Conservation (phyloP, 129 eudicot genomes). For the Mikania micrantha region DNA sequence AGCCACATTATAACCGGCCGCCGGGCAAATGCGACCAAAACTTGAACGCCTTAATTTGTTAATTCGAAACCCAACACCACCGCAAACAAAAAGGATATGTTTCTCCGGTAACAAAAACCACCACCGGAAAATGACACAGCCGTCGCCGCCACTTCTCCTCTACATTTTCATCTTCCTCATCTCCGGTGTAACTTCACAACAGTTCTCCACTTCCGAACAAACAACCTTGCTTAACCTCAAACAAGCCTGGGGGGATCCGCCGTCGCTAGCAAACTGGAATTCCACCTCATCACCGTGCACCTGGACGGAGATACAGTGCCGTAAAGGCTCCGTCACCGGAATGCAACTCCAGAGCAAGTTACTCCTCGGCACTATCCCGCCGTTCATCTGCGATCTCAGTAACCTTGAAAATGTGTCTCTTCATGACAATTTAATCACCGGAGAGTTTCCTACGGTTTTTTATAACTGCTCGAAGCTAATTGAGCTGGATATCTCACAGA, state of each 20-base stretch:
- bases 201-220: conserved; percentile 25
- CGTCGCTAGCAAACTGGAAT: conserved; percentile 44
- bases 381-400: conserved; percentile 42
- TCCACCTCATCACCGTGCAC: conserved; percentile 58
- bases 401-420: conserved; percentile 36
- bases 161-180: conserved; percentile 21
- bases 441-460: conserved; percentile 47
- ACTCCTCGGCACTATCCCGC: conserved; percentile 36
- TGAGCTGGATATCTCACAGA: conserved; percentile 44
- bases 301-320: conserved; percentile 69
- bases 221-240: conserved; percentile 53
- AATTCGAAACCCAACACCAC: too few relatives aligned
- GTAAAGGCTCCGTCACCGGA: conserved; percentile 30
- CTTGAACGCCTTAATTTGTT: too few relatives aligned
- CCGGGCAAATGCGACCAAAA: neutral
- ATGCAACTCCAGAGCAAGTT: conserved; percentile 11
- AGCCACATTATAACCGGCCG: neutral
- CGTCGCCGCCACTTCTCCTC: conserved; percentile 9
- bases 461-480: conserved; percentile 46
- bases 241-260: conserved; percentile 41
- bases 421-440: conserved; percentile 34
- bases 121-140: conserved; percentile 9
- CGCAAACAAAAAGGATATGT: neutral
- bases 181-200: conserved; percentile 37
- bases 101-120: conserved; percentile 2